Conservation (phyloP, 176 grass and related monocot species). For the Carex parvula region DNA sequence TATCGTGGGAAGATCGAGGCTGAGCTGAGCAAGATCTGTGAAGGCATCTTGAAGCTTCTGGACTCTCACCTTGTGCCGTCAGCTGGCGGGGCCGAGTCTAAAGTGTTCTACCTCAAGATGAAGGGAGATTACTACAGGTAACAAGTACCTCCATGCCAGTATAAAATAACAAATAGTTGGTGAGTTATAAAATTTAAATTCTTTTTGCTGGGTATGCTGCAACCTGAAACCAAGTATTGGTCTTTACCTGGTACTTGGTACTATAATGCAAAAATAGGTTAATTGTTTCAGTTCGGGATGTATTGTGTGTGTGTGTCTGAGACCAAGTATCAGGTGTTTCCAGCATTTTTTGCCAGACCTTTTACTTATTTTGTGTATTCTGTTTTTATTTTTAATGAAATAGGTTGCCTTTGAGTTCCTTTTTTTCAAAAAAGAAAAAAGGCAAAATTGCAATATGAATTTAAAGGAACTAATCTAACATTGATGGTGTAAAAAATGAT, state of each 20-base stretch:
- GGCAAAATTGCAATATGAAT: not conserved
- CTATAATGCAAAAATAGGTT: not conserved
- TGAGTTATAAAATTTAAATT: not conserved
- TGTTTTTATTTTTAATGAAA: not conserved
- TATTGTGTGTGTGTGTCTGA: not conserved
- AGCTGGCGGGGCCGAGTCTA: constrained; percentile 60
- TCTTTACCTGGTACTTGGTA: not conserved
- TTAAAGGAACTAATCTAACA: not conserved
- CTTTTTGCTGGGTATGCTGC: not conserved
- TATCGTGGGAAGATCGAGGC: constrained; percentile 78
- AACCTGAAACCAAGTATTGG: not conserved
- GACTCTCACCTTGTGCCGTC: constrained; percentile 78
- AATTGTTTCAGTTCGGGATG: not conserved
- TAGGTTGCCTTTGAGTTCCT: not conserved
- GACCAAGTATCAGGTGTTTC: not conserved
- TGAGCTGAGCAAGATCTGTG: constrained; percentile 79
- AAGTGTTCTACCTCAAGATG: constrained; percentile 96
- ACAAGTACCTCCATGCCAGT: not conserved
- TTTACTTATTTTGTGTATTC: not conserved
- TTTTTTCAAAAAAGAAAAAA: not conserved
- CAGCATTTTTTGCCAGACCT: not conserved
- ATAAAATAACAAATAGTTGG: not conserved
- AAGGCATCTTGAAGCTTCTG: constrained; percentile 70
- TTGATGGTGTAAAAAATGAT: not conserved
- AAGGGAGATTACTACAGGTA: constrained; percentile 97